These are phyloP conservation scores for Globisporangium splendens DNA, from an alignment of 352 stramenopile genomes.

Conservation along the genomic window DNA sequence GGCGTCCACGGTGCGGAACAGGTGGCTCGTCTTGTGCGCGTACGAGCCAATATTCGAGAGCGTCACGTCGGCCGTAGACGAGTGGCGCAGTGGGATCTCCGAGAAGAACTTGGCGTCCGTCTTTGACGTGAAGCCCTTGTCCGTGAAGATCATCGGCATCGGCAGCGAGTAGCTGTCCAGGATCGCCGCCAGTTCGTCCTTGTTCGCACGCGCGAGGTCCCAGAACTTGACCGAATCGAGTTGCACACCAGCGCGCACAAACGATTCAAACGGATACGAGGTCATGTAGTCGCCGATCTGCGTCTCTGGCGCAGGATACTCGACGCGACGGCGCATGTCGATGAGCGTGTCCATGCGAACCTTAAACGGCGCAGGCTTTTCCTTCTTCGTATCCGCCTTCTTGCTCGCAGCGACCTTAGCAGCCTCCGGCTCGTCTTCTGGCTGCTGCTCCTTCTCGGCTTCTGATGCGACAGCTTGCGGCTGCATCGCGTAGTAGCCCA, in stretches of 20 bases:
- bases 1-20: constrained; percentile 7
- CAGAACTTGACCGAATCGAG: constrained; percentile 31
- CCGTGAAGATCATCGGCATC: constrained; percentile 14
- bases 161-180: constrained; percentile 16
- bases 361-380: constrained; percentile 26
- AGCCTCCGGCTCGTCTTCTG: constrained; percentile 4
- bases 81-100: constrained; percentile 2
- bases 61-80: constrained; percentile 9
- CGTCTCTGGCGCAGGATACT: constrained; percentile 23
- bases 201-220: constrained; percentile 37
- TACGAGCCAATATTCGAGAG: constrained; percentile 12
- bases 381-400: neutral
- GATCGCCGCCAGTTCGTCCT: constrained; percentile 21
- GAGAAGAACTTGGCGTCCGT: constrained; percentile 6
- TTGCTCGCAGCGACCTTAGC: neutral
- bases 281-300: constrained; percentile 37
- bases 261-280: constrained; percentile 15
- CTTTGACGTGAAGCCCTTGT: constrained; percentile 3
- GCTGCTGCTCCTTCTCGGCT: constrained; percentile 1
- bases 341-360: constrained; percentile 31
- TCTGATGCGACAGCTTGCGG: neutral
- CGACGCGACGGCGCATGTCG: constrained; percentile 44
- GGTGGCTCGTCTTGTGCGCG: constrained; percentile 6
- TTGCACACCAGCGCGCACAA: constrained; percentile 20
- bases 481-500: constrained; percentile 11